Conservation (phyloP, 805 yeast genomes). For the Yarrowia sp. region DNA sequence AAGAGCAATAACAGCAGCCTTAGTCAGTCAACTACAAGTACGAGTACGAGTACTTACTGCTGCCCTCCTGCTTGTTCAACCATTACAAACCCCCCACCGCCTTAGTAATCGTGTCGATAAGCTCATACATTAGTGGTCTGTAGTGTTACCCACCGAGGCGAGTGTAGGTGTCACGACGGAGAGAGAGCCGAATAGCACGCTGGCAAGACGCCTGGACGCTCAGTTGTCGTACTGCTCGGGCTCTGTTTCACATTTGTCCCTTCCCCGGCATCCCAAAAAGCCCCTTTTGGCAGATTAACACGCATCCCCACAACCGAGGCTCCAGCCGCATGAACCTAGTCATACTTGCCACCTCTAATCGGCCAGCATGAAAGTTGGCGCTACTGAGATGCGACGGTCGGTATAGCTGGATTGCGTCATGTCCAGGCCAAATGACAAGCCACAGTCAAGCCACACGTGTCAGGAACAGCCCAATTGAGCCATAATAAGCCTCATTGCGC, state of each 20-base stretch:
- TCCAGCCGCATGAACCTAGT: conserved; percentile 38
- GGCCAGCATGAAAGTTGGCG: conserved; percentile 29
- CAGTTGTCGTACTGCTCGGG: too few relatives aligned
- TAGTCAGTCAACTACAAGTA: too few relatives aligned
- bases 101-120: conserved; percentile 8
- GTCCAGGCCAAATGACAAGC: not conserved
- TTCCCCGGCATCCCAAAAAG: conserved; percentile 8
- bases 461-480: conserved; percentile 10
- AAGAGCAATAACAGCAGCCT: too few relatives aligned
- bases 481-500: conserved; percentile 22
- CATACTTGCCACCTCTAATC: not conserved
- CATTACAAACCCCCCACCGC: not conserved
- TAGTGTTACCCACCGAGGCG: conserved; percentile 12
- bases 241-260: too few relatives aligned
- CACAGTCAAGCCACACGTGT: conserved; percentile 25
- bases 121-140: conserved; percentile 15
- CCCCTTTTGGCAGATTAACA: conserved; percentile 19
- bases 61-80: too few relatives aligned
- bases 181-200: too few relatives aligned
- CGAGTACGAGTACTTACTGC: too few relatives aligned
- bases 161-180: too few relatives aligned
- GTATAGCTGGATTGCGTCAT: conserved; percentile 8
- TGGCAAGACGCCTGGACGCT: too few relatives aligned
- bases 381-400: not conserved
- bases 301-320: conserved; percentile 38